These are phyloP conservation scores for Penicillium italicum DNA, from an alignment of 2,329 filamentous ascomycete species.

Conservation along the genomic window DNA sequence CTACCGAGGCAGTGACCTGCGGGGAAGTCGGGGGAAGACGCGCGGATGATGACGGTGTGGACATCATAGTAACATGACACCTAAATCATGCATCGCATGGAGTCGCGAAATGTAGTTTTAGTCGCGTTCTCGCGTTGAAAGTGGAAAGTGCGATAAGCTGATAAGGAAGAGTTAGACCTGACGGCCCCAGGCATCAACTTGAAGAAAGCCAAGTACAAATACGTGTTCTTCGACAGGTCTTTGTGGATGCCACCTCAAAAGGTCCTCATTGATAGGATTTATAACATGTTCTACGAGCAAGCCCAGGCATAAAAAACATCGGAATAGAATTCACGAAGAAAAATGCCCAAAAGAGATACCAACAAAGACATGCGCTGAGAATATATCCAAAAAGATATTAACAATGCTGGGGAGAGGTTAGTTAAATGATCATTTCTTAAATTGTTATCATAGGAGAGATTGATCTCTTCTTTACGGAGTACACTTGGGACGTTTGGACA, in stretches of 20 bases:
- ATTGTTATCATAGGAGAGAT: no score
- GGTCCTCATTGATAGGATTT: background rate
- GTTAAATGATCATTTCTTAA: background rate
- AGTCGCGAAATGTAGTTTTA: background rate
- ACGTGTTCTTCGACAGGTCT: background rate
- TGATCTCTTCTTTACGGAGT: background rate
- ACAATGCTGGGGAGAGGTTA: background rate
- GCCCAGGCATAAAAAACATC: background rate
- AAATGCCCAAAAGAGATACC: no score
- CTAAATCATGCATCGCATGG: background rate
- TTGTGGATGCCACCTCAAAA: background rate
- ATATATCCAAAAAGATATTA: background rate
- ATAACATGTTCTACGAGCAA: background rate
- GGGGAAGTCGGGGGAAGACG: constrained; percentile 42
- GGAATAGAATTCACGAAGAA: background rate
- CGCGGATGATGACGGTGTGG: constrained; percentile 21
- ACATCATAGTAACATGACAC: constrained; percentile 16
- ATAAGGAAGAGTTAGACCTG: background rate
- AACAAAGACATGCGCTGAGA: background rate
- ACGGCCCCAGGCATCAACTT: background rate
- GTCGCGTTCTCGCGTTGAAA: background rate
- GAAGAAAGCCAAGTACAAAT: background rate
- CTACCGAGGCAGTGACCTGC: constrained; percentile 68
- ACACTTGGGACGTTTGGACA: background rate
- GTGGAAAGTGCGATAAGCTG: background rate